Evolutionary conservation across 2,329 filamentous ascomycete species (phyloP), one percentile per base, ranked within the genome.

Genomic region (Fusarium phyllophilum): DNA sequence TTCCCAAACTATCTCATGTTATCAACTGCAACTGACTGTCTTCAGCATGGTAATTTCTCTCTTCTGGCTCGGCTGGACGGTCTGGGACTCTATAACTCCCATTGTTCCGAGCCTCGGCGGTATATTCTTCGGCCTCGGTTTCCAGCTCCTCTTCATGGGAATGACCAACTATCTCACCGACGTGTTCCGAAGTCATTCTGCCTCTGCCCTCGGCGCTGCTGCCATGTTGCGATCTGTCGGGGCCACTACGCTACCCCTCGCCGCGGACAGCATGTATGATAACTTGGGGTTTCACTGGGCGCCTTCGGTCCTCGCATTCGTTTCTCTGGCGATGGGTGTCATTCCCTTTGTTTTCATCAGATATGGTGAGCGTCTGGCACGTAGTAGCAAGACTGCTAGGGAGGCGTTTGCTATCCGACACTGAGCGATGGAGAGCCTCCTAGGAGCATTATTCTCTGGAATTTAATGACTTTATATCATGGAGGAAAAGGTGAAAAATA

Each of bases 21-120:
- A 22, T 15, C 14, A n/a, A 33, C 54, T 44, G 11, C 29, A 45
- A 33, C 60, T 70, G 14, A 70, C 42, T 22, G 29, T 55, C 42
- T 38, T 84, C 83, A 60, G 81, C n/a, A 83, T 91, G 44, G 89
- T 90, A 0, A 79, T 89, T 46, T 86, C 87, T 22, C 82, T 90
- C 9, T 89, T 90, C 79, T 89, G 87, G 87, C 88, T 90, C 65
- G 88, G 88, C 1, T 90, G 89, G 89, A 89, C 89, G 2, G 86
- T 88, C 57, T 86, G 82, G 62, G 46, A 71, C 18, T 71, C 73
- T 5, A 63, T 80, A 1, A 75, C 78, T 8, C 79, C 80, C 3
- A 75, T 80, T 3, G 75, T 87, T 6, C 83, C 83, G 45, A 84
- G 80, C 62, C 79, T 85, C 20, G 82, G 80, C 6, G 81, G 81